Evolutionary conservation across 805 yeast genomes (phyloP).

Genomic region (Kuraishia borneana): DNA sequence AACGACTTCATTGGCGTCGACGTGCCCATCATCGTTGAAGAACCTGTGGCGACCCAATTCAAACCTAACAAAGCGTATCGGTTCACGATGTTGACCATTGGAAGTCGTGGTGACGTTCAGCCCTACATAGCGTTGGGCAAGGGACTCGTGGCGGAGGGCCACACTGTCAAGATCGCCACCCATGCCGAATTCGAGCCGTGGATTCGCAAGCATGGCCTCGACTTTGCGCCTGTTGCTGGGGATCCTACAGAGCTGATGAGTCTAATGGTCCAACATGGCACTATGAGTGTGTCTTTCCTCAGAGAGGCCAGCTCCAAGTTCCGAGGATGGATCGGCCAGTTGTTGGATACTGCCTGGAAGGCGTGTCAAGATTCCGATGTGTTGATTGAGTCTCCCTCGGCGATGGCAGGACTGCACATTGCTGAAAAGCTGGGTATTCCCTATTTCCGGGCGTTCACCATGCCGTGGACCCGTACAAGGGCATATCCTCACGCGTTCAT

Average conservation of each 20-base stretch:
- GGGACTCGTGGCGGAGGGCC: slow-evolving; percentile 74
- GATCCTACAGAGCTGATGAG: slow-evolving; percentile 89
- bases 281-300: slow-evolving; percentile 71
- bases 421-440: slow-evolving; percentile 89
- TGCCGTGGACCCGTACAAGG: slow-evolving; percentile 97
- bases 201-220: slow-evolving; percentile 57
- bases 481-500: slow-evolving; percentile 96
- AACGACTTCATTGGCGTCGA: slow-evolving; percentile 49
- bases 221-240: slow-evolving; percentile 74
- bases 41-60: slow-evolving; percentile 31
- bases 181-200: slow-evolving; percentile 74
- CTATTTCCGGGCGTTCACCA: slow-evolving; percentile 88
- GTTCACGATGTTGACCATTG: slow-evolving; percentile 74
- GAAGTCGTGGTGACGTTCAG: slow-evolving; percentile 95
- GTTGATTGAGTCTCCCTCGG: slow-evolving; percentile 89
- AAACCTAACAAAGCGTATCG: slow-evolving; percentile 43
- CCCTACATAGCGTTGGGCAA: slow-evolving; percentile 88
- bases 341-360: slow-evolving; percentile 66
- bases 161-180: slow-evolving; percentile 73
- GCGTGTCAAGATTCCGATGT: slow-evolving; percentile 81
- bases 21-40: slow-evolving; percentile 49
- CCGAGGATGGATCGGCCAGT: slow-evolving; percentile 71
- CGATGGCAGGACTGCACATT: slow-evolving; percentile 91
- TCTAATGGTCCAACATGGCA: slow-evolving; percentile 84
- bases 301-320: slow-evolving; percentile 77